Base-by-base conservation (phyloP, 805 yeast species). In the Brettanomyces naardenensis region DNA sequence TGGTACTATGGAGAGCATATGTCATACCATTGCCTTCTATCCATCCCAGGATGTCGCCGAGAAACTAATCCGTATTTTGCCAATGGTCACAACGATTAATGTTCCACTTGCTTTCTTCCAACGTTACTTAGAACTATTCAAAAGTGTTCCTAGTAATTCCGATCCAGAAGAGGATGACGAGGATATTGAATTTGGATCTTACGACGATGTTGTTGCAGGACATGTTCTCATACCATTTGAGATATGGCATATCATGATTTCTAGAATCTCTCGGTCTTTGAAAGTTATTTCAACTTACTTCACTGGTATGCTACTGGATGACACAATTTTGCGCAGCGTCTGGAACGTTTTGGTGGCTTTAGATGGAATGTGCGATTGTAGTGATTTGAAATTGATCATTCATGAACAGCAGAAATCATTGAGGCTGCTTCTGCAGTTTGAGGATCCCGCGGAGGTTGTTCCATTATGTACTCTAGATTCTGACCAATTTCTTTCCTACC, bases 21-120 rank as follows among this genome's bases (percentile, higher is more conserved):
- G 89, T 39, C 97, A 89, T 59, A 72, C 83, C 3, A 63, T 85
- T 19, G 54, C 87, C 13, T 79, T 78, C 54, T 69, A 69, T 41
- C 68, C 73, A 4, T 51, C 63, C 15, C 47, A 43, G 17, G 38
- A 48, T 31, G 58, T 65, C 17, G 61, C 67, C 14, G 58, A 52
- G 20, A 70, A 69, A 38, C 55, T 72, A n/a, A 53, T 76, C 14
- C 51, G 70, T 29, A 61, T 75, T n/a, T 47, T 80, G 19, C 86
- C 86, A 0, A 48, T 79, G 35, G 56, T 75, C 39, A 75, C 70
- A 23, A 71, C 71, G 43, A 60, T 75, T 28, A 59, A 59, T 23
- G 49, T 56, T 3, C 68, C 69, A 9, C 48, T 78, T 39, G 62
- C 57, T 19, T 62, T 61, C 37, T 68, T 80, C 47, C 60, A 45